Conservation (phyloP, 257 asterid species). For the Ocimum tenuiflorum region DNA sequence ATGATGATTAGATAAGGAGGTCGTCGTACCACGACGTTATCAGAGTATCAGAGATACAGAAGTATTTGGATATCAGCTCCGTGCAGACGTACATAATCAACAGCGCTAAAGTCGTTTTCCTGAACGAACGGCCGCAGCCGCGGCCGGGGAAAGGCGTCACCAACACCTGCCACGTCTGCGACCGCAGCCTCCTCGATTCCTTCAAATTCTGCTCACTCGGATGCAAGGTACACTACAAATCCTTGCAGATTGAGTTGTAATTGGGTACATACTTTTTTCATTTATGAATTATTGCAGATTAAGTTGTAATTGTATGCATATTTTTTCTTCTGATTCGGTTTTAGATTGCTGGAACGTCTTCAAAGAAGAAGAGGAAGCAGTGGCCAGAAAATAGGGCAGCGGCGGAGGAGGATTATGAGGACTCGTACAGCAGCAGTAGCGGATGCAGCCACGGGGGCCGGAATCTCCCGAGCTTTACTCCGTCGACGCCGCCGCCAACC, state of each 20-base stretch:
- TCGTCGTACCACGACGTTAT: conserved; percentile 92
- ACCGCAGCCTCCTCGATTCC: conserved; percentile 76
- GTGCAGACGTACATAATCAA: conserved; percentile 82
- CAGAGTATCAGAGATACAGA: conserved; percentile 78
- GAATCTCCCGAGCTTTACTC: conserved; percentile 51
- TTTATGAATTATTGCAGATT: no score
- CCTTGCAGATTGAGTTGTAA: no score
- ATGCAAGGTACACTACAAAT: conserved; percentile 49
- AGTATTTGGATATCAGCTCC: conserved; percentile 55
- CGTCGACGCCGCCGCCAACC: conserved; percentile 78
- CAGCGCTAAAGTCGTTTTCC: conserved; percentile 81
- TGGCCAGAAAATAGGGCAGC: conserved; percentile 30
- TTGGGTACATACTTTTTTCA: no score
- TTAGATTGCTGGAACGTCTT: conserved; percentile 70
- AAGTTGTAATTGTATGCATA: no score
- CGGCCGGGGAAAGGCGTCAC: conserved; percentile 90
- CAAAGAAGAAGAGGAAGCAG: conserved; percentile 31
- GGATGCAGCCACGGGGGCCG: conserved; percentile 7
- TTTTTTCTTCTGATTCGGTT: neutral
- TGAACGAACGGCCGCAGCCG: conserved; percentile 87
- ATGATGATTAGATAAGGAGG: conserved; percentile 59
- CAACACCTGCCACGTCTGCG: conserved; percentile 76
- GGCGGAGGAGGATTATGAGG: conserved; percentile 43
- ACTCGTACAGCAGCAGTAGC: conserved; percentile 50
- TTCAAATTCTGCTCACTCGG: conserved; percentile 88